phyloP scores from a whole-genome alignment of 305 asterid species.

The Ruellia speciosa region DNA sequence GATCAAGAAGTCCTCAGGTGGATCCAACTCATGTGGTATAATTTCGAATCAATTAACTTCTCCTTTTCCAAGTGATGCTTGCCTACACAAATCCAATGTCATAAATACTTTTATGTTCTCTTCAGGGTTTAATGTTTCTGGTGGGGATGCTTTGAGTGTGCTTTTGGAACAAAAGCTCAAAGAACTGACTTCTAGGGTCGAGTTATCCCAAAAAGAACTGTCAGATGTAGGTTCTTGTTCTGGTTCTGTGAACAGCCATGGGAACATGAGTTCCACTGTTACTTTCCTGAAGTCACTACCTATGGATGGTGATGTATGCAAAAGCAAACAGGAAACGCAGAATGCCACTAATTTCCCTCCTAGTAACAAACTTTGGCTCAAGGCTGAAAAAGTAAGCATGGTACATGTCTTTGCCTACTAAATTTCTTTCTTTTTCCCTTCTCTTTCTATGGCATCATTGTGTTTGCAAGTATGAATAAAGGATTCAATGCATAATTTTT shows the following conservation, averaged over 20 bases:
- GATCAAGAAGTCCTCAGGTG: conserved; percentile 55
- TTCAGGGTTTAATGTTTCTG: conserved; percentile 39
- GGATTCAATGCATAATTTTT: too few relatives aligned
- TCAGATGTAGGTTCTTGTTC: conserved; percentile 35
- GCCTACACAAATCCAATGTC: conserved; percentile 31
- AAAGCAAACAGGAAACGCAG: conserved; percentile 30
- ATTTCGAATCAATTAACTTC: conserved; percentile 30
- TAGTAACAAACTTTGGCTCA: conserved; percentile 31
- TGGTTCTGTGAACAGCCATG: conserved; percentile 32
- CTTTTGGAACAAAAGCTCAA: conserved; percentile 88
- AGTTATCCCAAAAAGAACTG: conserved; percentile 47
- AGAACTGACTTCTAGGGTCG: conserved; percentile 76
- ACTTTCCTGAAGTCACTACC: conserved; percentile 25
- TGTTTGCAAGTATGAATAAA: too few relatives aligned
- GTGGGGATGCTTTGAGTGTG: conserved; percentile 72
- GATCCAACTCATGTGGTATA: conserved; percentile 33
- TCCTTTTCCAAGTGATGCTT: conserved; percentile 27
- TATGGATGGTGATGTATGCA: conserved; percentile 25
- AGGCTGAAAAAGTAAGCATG: conserved; percentile 39
- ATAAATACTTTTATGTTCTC: conserved; percentile 33
- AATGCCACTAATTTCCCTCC: conserved; percentile 33
- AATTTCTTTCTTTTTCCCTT: too few relatives aligned
- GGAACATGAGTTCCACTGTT: conserved; percentile 27
- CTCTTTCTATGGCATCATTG: too few relatives aligned
- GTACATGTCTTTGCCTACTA: conserved; percentile 30